Base-by-base conservation (phyloP, 371 early-diverging fungal species). In the Circinella umbellata region DNA sequence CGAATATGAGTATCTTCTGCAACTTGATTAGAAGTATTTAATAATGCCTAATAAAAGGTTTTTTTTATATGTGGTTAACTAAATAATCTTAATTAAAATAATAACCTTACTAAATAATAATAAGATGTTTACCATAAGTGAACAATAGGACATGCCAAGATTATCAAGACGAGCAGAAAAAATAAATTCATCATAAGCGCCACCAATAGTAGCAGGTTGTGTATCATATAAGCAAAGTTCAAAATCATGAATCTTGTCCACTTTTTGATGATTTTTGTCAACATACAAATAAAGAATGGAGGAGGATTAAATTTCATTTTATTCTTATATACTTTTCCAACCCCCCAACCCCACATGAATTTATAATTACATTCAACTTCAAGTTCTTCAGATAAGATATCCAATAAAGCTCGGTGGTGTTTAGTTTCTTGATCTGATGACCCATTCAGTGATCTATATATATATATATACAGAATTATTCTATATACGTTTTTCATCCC, bases 81-180 rank as follows among this genome's bases (percentile, higher is more conserved):
- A 27, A 27, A 27, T 27, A 27, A 27, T 27, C 27, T 27, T 27
- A 27, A 27, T 27, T 2, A 27, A 27, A 27, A 27, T 27, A 27
- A 27, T 27, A 27, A 27, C 27, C 27, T 27, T 27, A 1, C 27
- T 2, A 27, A 27, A 27, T 27, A 27, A 27, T 27, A 27, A 27
- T 27, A 27, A 27, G 27, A 5, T 51, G 14, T 13, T 51, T 76
- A 85, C 91, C 75, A 86, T 88, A 37, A 95, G 66, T 8, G 93
- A 90, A 78, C 93, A 94, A 82, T 87, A 98, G 18, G 96, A 94
- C 92, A 94, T 95, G 83, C 92, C 92, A 62, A 98, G 87, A 86
- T 99, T 99, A 76, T 99, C 99, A 47, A 96, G 86, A 17, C 99
- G 91, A 34, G 96, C 88, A 3, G 97, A 94, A 73, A 93, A 95